These are phyloP conservation scores for Aciculosporium take DNA, from an alignment of 2,329 filamentous ascomycete genomes.

Conservation along the genomic window DNA sequence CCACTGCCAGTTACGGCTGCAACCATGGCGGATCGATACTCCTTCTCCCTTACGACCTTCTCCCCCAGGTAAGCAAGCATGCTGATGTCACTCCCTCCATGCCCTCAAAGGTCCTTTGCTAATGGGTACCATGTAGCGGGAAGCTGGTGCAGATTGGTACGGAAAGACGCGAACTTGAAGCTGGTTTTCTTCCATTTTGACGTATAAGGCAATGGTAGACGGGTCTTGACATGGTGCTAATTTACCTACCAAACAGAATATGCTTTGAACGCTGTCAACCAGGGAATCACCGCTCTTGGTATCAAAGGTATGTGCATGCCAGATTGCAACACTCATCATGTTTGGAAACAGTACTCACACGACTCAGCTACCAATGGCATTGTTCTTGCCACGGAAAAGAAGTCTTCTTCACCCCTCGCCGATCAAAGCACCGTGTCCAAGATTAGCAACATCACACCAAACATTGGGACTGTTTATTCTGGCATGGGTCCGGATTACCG, in stretches of 20 bases:
- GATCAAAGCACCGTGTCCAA: slow-evolving; percentile 91
- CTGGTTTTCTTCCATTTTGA: neutral
- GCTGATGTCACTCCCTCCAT: slow-evolving; percentile 10
- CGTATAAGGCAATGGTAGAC: no score
- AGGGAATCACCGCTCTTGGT: slow-evolving; percentile 93
- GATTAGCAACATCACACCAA: slow-evolving; percentile 93
- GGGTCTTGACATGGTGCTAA: neutral
- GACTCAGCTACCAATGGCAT: slow-evolving; percentile 85
- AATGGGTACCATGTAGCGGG: slow-evolving; percentile 51
- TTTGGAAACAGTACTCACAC: neutral
- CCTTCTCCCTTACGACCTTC: slow-evolving; percentile 98
- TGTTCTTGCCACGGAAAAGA: slow-evolving; percentile 98
- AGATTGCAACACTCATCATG: neutral
- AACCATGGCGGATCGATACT: slow-evolving; percentile 94
- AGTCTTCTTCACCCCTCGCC: slow-evolving; percentile 93
- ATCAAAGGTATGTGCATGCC: slow-evolving; percentile 65
- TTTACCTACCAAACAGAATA: slow-evolving; percentile 53
- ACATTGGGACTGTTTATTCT: slow-evolving; percentile 99
- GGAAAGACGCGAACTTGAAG: slow-evolving; percentile 7
- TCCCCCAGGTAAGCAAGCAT: slow-evolving; percentile 73
- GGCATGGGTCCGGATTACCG: slow-evolving; percentile 99
- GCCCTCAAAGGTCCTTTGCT: slow-evolving; percentile 13
- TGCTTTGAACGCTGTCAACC: slow-evolving; percentile 97
- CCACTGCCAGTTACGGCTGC: slow-evolving; percentile 7
- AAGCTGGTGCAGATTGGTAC: slow-evolving; percentile 95